These are phyloP conservation scores for Neonectria sp. DNA, from an alignment of 2,329 filamentous ascomycete species.

Conservation along the genomic window DNA sequence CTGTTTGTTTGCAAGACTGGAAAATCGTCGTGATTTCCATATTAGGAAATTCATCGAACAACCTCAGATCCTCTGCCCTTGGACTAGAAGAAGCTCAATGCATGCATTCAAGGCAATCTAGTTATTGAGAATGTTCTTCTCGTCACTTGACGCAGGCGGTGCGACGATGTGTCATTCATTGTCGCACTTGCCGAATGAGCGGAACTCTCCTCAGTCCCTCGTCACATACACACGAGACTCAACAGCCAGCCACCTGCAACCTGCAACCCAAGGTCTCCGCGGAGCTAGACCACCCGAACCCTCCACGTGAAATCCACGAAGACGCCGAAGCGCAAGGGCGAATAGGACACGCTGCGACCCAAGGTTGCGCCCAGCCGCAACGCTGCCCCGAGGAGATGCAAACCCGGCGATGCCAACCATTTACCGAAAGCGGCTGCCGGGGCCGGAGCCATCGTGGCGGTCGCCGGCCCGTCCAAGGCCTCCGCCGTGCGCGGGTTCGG, in stretches of 20 bases:
- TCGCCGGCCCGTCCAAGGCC: constrained; percentile 50
- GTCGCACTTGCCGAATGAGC: neutral
- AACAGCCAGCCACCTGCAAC: neutral
- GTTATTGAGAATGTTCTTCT: neutral
- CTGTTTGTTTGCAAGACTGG: neutral
- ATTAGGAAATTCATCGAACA: neutral
- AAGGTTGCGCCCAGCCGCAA: neutral
- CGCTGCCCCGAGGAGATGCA: constrained; percentile 4
- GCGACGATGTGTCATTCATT: too few species aligned
- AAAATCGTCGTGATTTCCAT: too few species aligned
- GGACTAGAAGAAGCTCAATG: too few species aligned
- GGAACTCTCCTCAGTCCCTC: neutral
- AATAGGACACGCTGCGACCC: neutral
- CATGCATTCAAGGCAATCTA: neutral
- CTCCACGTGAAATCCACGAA: neutral
- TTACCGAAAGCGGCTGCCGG: constrained; percentile 40
- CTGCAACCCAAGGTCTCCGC: neutral
- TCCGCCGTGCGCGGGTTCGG: constrained; percentile 51
- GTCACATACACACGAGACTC: neutral
- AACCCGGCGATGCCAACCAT: neutral
- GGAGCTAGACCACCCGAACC: neutral
- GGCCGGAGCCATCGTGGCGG: constrained; percentile 54
- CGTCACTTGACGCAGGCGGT: neutral
- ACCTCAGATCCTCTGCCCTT: neutral
- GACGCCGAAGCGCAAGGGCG: neutral